Conservation (phyloP, 257 asterid genomes). For the Parsonsia alboflavescens region DNA sequence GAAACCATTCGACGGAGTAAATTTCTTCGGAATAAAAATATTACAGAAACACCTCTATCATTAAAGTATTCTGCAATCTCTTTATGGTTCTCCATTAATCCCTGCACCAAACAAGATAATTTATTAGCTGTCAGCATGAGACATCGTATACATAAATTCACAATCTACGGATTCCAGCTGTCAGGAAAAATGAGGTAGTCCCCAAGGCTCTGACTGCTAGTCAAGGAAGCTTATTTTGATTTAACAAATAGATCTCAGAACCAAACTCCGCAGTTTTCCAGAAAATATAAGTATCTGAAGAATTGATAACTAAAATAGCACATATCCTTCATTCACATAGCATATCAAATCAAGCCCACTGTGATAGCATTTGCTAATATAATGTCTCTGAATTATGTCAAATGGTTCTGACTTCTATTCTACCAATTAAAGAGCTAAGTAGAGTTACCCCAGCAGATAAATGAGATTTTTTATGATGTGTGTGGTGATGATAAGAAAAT, state of each 20-base stretch:
- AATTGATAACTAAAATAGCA: not conserved
- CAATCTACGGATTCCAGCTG: not conserved
- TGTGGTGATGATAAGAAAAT: no score
- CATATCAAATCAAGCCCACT: not conserved
- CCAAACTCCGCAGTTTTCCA: not conserved
- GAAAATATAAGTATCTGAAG: not conserved
- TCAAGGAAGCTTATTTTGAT: not conserved
- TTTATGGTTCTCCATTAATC: conserved; percentile 32
- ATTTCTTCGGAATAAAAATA: conserved; percentile 39
- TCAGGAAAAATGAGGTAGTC: not conserved
- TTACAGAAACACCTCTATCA: conserved; percentile 33
- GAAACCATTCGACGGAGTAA: conserved; percentile 41
- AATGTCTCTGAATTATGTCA: not conserved
- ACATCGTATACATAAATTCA: conserved; percentile 2
- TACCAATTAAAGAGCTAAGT: not conserved
- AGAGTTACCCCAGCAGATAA: not conserved
- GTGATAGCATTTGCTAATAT: not conserved
- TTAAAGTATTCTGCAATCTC: conserved; percentile 38
- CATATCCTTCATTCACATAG: no score
- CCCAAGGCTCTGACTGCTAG: not conserved
- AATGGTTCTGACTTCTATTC: not conserved
- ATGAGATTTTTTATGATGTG: not conserved
- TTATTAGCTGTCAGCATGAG: not conserved
- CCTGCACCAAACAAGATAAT: conserved; percentile 24
- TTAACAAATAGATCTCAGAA: not conserved